A percentile compares a stretch with the other conserved stretches of the same genome.
These are phyloP conservation scores for Pholiota conissans DNA, from an alignment of 768 basidiomycete genomes.

Conservation along the genomic window DNA sequence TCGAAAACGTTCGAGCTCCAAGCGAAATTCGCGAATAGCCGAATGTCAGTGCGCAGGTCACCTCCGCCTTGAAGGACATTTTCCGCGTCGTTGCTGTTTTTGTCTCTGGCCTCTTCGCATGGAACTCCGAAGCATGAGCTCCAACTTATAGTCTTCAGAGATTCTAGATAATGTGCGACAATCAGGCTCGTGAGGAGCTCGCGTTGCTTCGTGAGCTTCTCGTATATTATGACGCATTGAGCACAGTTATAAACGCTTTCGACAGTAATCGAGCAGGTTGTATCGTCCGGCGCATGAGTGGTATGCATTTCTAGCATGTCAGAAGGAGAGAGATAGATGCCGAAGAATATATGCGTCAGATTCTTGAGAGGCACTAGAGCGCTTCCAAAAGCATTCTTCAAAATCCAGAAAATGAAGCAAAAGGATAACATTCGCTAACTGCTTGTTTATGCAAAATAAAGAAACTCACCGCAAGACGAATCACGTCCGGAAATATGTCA, in stretches of 20 bases:
- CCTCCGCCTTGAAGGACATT: neutral
- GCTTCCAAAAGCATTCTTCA: slow-evolving; percentile 16
- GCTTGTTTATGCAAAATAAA: neutral
- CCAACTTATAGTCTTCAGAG: slow-evolving; percentile 49
- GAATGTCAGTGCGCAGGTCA: neutral
- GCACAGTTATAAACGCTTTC: slow-evolving; percentile 37
- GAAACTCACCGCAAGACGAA: slow-evolving; percentile 52
- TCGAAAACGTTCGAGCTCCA: neutral
- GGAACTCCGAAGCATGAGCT: slow-evolving; percentile 37
- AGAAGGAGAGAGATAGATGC: slow-evolving; percentile 62
- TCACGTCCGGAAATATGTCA: slow-evolving; percentile 41
- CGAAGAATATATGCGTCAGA: slow-evolving; percentile 54
- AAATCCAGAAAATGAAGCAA: neutral
- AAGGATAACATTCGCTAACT: neutral
- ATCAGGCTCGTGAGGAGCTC: slow-evolving; percentile 50
- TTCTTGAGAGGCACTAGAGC: slow-evolving; percentile 32
- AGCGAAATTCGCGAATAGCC: neutral
- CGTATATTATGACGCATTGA: slow-evolving; percentile 28
- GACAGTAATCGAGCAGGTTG: slow-evolving; percentile 22
- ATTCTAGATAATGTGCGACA: slow-evolving; percentile 44
- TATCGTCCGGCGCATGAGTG: slow-evolving; percentile 33
- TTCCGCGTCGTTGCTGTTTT: slow-evolving; percentile 6
- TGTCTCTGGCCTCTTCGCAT: slow-evolving; percentile 13
- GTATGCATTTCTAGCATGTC: slow-evolving; percentile 48
- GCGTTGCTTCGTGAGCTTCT: slow-evolving; percentile 33